A percentile compares a stretch with the other conserved stretches of the same genome.
These are phyloP conservation scores for Rhodamnia argentea DNA, from an alignment of 345 rosid species.

Conservation along the genomic window DNA sequence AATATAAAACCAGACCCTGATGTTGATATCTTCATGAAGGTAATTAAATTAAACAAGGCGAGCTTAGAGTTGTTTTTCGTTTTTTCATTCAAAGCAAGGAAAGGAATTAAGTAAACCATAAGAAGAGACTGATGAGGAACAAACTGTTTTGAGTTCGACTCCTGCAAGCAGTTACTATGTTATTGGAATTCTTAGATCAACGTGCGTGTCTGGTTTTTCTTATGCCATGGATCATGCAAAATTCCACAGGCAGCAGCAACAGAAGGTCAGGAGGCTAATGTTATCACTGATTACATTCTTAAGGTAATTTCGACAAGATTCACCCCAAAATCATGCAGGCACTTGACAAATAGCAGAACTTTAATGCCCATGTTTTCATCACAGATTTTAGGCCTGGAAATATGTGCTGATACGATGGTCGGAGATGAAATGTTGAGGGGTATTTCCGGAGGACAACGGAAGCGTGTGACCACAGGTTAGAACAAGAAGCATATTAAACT, in stretches of 20 bases:
- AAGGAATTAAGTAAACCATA: not conserved
- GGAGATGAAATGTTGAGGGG: conserved; percentile 36
- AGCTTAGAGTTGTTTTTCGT: not conserved
- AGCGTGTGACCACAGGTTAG: conserved; percentile 33
- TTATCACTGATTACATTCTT: conserved; percentile 39
- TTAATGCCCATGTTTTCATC: not conserved
- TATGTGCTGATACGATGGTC: conserved; percentile 25
- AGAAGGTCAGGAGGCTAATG: conserved; percentile 38
- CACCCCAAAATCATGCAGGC: not conserved
- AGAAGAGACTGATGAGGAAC: not conserved
- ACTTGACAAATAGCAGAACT: not conserved
- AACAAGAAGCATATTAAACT: not conserved
- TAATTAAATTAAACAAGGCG: not conserved
- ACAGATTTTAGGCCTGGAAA: conserved; percentile 24
- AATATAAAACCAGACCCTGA: conserved; percentile 74
- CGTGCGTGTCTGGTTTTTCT: not conserved
- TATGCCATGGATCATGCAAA: not conserved
- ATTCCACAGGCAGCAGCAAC: conserved; percentile 30
- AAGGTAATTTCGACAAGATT: conserved; percentile 20
- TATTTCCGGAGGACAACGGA: conserved; percentile 29
- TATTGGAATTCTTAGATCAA: not conserved
- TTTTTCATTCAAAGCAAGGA: not conserved
- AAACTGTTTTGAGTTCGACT: not conserved
- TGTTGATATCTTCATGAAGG: conserved; percentile 83
- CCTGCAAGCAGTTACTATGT: not conserved